Evolutionary conservation across 177 flowering plant genomes (phyloP), one percentile per base, ranked within the genome.

Genomic region (Vitis hybrid): DNA sequence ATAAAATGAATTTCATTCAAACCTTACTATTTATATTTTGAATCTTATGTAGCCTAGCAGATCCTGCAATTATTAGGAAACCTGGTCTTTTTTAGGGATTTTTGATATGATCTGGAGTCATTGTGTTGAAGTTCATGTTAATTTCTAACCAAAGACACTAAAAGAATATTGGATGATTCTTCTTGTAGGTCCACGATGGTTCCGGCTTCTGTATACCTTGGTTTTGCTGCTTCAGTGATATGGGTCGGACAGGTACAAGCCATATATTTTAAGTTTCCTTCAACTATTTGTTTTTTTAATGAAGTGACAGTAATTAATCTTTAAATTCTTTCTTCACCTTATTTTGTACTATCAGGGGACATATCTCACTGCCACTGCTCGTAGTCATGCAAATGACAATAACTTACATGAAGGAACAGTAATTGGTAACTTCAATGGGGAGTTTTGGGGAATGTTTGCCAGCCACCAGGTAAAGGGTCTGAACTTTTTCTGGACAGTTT

Each of bases 371-470:
- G 84, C 92, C 66, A 79, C 94, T 73, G 97, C 98, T 31, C 84
- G 87, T n/a, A 80, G 83, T 74, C 94, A 93, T 81, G 96, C 97
- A 33, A 82, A 70, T 61, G 89, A 88, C 55, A 56, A 51, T 70
- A 77, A 79, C 58, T 79, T 88, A 51, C 94, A 88, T 73, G 97
- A 93, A 84, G 98, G 91, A 79, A 78, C 89, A 12, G 86, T 91
- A 9, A 87, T 95, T 78, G 99, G 98, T 29, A 70, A 78, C 68
- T 95, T 93, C 68, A 95, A 91, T 82, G 99, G 98, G 62, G 98
- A 87, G 69, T 95, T 95, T 77, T 95, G 94, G 93, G 96, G 86
- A 63, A 75, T 90, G 78, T 93, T 87, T 86, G 97, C 98, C 55
- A 70, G 86, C 72, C 88, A 88, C 76, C 98, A 93, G 96, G 99